A percentile compares a stretch with the other conserved stretches of the same genome.
phyloP scores from a whole-genome alignment of 148 eudicot species.

The Rheum nobile region DNA sequence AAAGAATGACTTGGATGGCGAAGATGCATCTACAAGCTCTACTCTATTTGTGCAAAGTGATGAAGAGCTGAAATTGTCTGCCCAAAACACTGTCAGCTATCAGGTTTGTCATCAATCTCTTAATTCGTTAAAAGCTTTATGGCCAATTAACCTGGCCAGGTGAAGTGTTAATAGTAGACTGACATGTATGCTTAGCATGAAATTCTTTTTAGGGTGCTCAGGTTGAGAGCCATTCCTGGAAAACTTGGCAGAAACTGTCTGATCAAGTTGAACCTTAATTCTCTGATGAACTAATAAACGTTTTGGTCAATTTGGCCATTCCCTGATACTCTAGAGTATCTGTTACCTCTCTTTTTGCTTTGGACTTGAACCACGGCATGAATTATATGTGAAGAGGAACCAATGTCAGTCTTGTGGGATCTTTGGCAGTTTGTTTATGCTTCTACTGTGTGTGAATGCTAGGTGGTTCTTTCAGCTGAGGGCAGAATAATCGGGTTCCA shows the following conservation, averaged over 20 bases:
- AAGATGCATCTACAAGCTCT: constrained; percentile 22
- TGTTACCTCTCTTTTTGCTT: background rate
- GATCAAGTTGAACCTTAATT: background rate
- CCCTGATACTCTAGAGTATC: background rate
- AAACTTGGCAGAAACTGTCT: background rate
- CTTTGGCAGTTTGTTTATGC: background rate
- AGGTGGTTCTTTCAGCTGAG: constrained; percentile 66
- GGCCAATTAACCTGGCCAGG: background rate
- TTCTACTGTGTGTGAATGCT: constrained; percentile 10
- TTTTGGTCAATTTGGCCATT: background rate
- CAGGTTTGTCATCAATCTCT: constrained; percentile 35
- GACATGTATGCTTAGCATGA: background rate
- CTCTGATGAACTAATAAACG: background rate
- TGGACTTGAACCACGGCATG: background rate
- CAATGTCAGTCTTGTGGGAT: background rate
- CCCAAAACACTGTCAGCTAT: constrained; percentile 60
- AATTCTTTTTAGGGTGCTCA: background rate
- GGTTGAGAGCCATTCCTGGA: background rate
- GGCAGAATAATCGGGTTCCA: constrained; percentile 65
- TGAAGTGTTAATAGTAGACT: background rate
- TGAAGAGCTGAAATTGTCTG: constrained; percentile 32
- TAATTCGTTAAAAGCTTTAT: background rate
- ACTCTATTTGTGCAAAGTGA: constrained; percentile 17
- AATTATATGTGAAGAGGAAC: background rate
- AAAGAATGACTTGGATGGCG: constrained; percentile 18